Base-by-base conservation (phyloP, 2,329 filamentous ascomycete genomes). In the Talaromyces sp. region DNA sequence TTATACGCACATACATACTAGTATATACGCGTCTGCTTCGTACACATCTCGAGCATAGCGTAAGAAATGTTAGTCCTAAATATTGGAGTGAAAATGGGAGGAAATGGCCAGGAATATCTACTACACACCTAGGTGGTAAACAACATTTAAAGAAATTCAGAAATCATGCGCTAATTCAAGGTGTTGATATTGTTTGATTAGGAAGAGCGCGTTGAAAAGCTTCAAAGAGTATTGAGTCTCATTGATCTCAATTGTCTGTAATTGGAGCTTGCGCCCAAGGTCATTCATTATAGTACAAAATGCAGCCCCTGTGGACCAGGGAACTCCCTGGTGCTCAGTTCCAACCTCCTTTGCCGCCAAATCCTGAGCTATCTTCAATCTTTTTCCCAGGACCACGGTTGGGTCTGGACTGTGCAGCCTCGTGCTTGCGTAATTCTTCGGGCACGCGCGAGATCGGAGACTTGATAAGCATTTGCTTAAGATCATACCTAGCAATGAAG, bases 391-490 rank as follows among this genome's bases (percentile, higher is more conserved):
- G 66, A 11, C 73, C 73, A 33, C 70, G 71, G n/a, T 67, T 71
- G 0, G 86, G 86, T 71, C 89, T 93, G 67, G 91, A 89, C 75
- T 96, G 91, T n/a, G 92, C 90, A 1, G 90, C 88, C 74, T 96
- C 91, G 69, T 97, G 92, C 63, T 92, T 87, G 67, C 89, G 82
- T 62, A 97, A 74, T 73, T 97, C 94, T 61, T 99, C 94, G 0
- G 94, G 92, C 22, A 99, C 89, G 68, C 90, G 88, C 2, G 88
- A 92, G 19, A 97, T 90, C 10, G 85, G 81, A 57, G 89, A 94
- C 83, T 97, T 97, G 66, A 84, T 87, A 29, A 99, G 84, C 85
- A 99, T 97, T 79, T 97, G 91, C 76, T 91, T 93, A 58, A 99
- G 78, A 70, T 99, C 94, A 72, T 96, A 81, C 72, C 76, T 79